Evolutionary conservation across 768 basidiomycete genomes (phyloP).

Genomic region (Jaapia argillacea): DNA sequence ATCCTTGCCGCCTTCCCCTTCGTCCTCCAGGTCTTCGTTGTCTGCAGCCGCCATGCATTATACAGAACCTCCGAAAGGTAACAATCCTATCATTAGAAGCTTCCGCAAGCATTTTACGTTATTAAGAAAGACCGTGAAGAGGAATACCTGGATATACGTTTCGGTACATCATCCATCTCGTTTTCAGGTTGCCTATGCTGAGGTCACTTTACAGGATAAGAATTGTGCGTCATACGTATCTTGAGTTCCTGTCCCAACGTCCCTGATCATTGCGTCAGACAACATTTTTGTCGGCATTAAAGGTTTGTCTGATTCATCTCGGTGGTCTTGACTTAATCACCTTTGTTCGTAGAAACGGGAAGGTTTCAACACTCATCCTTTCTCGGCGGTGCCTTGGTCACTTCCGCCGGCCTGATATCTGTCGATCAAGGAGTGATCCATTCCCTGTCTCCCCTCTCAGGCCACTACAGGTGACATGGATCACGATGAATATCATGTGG

Average conservation of each 20-base stretch:
- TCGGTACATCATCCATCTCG: slow-evolving; percentile 26
- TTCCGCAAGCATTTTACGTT: slow-evolving; percentile 37
- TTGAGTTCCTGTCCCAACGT: not conserved
- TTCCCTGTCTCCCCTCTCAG: slow-evolving; percentile 52
- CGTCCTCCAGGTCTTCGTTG: slow-evolving; percentile 7
- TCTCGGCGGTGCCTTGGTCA: slow-evolving; percentile 45
- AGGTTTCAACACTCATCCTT: slow-evolving; percentile 62
- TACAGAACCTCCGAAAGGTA: slow-evolving; percentile 20
- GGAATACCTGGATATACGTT: slow-evolving; percentile 65
- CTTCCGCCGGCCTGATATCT: slow-evolving; percentile 55
- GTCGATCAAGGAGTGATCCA: slow-evolving; percentile 53
- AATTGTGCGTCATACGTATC: slow-evolving; percentile 28
- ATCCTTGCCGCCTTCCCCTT: slow-evolving; percentile 8
- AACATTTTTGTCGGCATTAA: slow-evolving; percentile 66
- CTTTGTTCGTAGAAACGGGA: slow-evolving; percentile 27
- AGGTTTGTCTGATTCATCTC: slow-evolving; percentile 17
- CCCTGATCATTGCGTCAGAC: slow-evolving; percentile 21
- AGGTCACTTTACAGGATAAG: slow-evolving; percentile 30
- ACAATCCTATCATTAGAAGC: slow-evolving; percentile 26
- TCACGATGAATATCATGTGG: slow-evolving; percentile 4
- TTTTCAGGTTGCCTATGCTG: not conserved
- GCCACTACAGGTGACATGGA: slow-evolving; percentile 64
- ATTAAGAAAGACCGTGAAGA: slow-evolving; percentile 44
- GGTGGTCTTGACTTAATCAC: not conserved
- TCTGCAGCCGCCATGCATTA: slow-evolving; percentile 30